Evolutionary conservation across 345 rosid species (phyloP).

Genomic region (Populus ilicifolia): DNA sequence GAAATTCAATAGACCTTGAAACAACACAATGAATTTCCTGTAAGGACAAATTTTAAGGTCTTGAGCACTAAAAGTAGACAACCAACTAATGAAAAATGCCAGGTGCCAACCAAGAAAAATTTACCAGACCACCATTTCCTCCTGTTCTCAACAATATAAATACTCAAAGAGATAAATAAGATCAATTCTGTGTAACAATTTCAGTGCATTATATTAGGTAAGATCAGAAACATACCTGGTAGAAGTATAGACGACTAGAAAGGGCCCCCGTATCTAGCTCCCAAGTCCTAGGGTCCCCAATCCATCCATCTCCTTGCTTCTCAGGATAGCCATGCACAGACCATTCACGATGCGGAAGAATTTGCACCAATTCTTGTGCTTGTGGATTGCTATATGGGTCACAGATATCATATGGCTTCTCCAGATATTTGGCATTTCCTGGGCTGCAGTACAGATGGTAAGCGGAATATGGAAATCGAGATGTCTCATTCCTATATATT

Average conservation of each 20-base stretch:
- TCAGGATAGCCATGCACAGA: slow-evolving; percentile 25
- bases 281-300: slow-evolving; percentile 23
- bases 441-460: slow-evolving; percentile 27
- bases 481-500: slow-evolving; percentile 21
- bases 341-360: slow-evolving; percentile 27
- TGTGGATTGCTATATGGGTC: slow-evolving; percentile 33
- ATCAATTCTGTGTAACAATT: not conserved
- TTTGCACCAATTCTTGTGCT: slow-evolving; percentile 24
- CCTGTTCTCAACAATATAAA: no score
- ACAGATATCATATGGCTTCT: slow-evolving; percentile 23
- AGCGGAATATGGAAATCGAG: slow-evolving; percentile 24
- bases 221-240: slow-evolving; percentile 12
- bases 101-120: no score
- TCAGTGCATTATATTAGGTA: not conserved
- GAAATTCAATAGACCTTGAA: no score
- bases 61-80: no score
- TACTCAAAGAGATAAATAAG: no score
- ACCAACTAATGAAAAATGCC: no score
- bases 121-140: no score
- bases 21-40: no score
- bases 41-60: no score
- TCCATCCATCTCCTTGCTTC: slow-evolving; percentile 30
- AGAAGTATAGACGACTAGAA: slow-evolving; percentile 23
- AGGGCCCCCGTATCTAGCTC: slow-evolving; percentile 25
- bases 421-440: slow-evolving; percentile 21